Conservation (phyloP, 139 green algal species). For the Haematococcus lacustris region DNA sequence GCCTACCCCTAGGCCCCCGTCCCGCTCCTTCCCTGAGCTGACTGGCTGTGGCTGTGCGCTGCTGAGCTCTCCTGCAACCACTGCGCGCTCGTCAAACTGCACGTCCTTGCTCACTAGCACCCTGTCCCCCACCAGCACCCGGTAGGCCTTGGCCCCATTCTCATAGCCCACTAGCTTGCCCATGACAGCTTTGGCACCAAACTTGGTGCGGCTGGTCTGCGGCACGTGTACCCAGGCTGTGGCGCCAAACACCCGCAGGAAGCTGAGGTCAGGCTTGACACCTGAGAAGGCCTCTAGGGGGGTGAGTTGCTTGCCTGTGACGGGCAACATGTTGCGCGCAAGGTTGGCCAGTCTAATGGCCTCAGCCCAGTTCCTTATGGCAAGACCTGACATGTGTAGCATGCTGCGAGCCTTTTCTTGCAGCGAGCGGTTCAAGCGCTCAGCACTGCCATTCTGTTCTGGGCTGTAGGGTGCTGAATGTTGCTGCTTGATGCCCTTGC, state of each 20-base stretch:
- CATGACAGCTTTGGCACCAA: not conserved
- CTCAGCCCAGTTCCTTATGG: not conserved
- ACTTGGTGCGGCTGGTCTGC: constrained; percentile 16
- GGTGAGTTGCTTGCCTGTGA: not conserved
- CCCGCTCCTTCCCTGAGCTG: not conserved
- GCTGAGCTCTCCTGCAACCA: not conserved
- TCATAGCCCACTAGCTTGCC: constrained; percentile 23
- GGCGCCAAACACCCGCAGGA: not conserved
- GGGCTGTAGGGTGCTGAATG: constrained; percentile 20
- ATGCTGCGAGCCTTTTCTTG: constrained; percentile 4
- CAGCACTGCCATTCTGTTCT: constrained; percentile 26
- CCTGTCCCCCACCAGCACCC: constrained; percentile 8
- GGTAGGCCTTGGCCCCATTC: constrained; percentile 6
- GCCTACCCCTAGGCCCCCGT: too few relatives aligned
- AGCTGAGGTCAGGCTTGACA: not conserved
- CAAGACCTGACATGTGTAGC: constrained; percentile 1
- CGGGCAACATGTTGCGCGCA: constrained; percentile 7
- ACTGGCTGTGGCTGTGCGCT: not conserved
- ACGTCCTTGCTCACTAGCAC: not conserved
- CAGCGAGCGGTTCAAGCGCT: constrained; percentile 26
- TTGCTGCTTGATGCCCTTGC: constrained; percentile 17
- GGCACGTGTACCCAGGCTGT: constrained; percentile 6
- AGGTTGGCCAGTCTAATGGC: not conserved
- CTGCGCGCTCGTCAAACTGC: not conserved
- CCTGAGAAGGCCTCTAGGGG: constrained; percentile 4